Percentiles rank a stretch among this genome's conserved stretches.
These are phyloP conservation scores for Sphagnum fallax DNA, from an alignment of 228 moss, liverwort and hornwort species.

Conservation along the genomic window DNA sequence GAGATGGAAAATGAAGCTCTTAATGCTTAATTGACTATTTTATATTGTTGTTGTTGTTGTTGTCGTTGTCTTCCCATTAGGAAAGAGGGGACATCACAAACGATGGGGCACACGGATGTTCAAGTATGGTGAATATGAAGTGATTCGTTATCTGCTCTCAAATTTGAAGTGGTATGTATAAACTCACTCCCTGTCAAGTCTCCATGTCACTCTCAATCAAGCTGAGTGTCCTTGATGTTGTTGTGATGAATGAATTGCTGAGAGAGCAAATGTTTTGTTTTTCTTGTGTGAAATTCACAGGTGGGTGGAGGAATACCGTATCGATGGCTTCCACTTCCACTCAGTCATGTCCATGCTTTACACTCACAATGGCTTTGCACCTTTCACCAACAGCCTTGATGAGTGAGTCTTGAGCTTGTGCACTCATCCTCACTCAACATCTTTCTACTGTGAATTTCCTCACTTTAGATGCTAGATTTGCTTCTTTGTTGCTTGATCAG, in stretches of 20 bases:
- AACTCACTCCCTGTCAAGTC: not conserved
- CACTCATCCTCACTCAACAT: no score
- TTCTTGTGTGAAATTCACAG: conserved; percentile 19
- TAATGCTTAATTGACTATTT: no score
- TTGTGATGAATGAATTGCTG: no score
- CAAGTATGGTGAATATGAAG: conserved; percentile 93
- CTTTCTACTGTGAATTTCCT: no score
- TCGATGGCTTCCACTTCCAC: conserved; percentile 98
- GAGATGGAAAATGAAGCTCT: no score
- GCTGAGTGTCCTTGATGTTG: no score
- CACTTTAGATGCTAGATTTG: no score
- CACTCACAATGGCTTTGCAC: conserved; percentile 89
- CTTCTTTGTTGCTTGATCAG: no score
- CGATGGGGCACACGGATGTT: conserved; percentile 97
- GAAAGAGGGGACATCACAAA: conserved; percentile 88
- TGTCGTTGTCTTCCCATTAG: conserved; percentile 10
- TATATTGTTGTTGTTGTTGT: no score
- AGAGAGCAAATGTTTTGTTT: no score
- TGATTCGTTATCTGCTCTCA: conserved; percentile 86
- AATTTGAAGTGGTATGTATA: conserved; percentile 80
- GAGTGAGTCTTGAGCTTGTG: conserved; percentile 55
- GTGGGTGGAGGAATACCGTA: conserved; percentile 90
- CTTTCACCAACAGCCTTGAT: conserved; percentile 68
- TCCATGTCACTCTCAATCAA: no score
- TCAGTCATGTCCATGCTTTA: conserved; percentile 93